Evolutionary conservation across 108 stramenopile species (phyloP).

Genomic region (Cylindrotheca closterium): DNA sequence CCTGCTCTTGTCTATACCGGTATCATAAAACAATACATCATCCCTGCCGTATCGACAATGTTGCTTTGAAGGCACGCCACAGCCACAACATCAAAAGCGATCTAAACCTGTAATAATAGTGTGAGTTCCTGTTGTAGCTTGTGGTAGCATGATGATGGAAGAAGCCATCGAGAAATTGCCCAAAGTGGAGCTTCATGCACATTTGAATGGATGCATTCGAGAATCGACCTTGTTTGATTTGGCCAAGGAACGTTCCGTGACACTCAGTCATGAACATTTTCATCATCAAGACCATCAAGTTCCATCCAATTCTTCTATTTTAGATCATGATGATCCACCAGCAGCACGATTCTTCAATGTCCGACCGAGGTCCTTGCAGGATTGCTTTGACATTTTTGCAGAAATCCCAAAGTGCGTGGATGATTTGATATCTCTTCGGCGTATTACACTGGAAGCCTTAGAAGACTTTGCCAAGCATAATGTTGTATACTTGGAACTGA

Average conservation of each 20-base stretch:
- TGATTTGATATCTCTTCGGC: conserved; percentile 47
- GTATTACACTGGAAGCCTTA: conserved; percentile 69
- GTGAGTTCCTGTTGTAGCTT: too few relatives aligned
- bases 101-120: too few relatives aligned
- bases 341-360: conserved; percentile 28
- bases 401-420: conserved; percentile 67
- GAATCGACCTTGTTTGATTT: conserved; percentile 72
- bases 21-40: too few relatives aligned
- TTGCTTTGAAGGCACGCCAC: too few relatives aligned
- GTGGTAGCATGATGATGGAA: conserved; percentile 1
- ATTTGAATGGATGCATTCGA: conserved; percentile 90
- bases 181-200: conserved; percentile 88
- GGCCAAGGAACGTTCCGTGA: conserved; percentile 45
- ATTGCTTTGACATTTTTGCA: conserved; percentile 86
- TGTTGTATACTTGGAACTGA: conserved; percentile 80
- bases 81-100: too few relatives aligned
- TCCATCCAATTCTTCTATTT: background rate
- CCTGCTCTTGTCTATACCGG: too few relatives aligned
- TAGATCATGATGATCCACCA: conserved; percentile 8
- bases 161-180: conserved; percentile 28
- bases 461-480: conserved; percentile 73
- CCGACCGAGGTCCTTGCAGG: conserved; percentile 52
- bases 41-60: too few relatives aligned
- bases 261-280: conserved; percentile 36
- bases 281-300: background rate